A percentile compares a stretch with the other conserved stretches of the same genome.
Conservation (phyloP, 805 yeast genomes). For the Metschnikowia lochheadii region DNA sequence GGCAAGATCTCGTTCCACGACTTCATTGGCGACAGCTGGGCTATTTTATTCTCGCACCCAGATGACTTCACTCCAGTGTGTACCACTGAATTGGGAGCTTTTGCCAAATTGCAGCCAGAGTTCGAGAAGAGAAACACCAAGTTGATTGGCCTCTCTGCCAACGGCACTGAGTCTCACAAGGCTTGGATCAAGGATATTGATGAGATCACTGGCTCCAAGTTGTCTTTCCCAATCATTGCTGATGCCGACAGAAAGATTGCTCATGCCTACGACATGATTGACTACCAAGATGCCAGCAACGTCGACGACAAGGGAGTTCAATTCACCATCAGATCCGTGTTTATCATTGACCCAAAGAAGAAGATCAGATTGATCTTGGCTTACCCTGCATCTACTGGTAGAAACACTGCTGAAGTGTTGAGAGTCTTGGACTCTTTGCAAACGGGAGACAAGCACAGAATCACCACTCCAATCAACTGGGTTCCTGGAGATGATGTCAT, state of each 20-base stretch:
- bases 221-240: slow-evolving; percentile 87
- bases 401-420: slow-evolving; percentile 89
- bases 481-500: slow-evolving; percentile 84
- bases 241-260: slow-evolving; percentile 84
- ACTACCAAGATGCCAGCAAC: slow-evolving; percentile 76
- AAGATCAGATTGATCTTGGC: slow-evolving; percentile 81
- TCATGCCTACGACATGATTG: slow-evolving; percentile 80
- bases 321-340: slow-evolving; percentile 88
- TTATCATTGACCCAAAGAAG: slow-evolving; percentile 85
- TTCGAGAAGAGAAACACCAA: slow-evolving; percentile 81
- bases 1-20: slow-evolving; percentile 88
- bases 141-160: slow-evolving; percentile 87
- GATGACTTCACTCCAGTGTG: slow-evolving; percentile 97
- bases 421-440: slow-evolving; percentile 88
- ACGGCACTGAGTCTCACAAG: slow-evolving; percentile 72
- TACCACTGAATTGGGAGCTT: slow-evolving; percentile 94
- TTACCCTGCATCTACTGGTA: slow-evolving; percentile 92
- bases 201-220: slow-evolving; percentile 72
- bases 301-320: slow-evolving; percentile 64
- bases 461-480: slow-evolving; percentile 94
- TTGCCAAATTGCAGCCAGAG: slow-evolving; percentile 84
- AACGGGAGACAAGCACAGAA: slow-evolving; percentile 74
- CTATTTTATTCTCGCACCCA: slow-evolving; percentile 87
- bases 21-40: slow-evolving; percentile 82
- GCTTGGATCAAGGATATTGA: slow-evolving; percentile 91